Evolutionary conservation across 345 rosid genomes (phyloP), one percentile per base, ranked within the genome.

Genomic region (Brassica cretica): DNA sequence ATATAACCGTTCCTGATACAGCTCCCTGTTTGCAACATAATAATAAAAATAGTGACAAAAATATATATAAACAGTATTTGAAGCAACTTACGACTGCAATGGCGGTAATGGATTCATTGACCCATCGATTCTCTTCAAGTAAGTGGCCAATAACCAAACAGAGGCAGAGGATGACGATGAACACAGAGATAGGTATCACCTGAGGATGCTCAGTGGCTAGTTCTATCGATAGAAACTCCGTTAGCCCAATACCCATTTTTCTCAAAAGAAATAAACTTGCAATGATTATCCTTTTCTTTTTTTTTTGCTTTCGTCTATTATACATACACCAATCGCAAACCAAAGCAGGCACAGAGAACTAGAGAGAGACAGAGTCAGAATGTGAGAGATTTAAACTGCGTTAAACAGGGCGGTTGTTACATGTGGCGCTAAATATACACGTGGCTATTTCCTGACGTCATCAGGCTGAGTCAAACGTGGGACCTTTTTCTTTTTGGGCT

Each of bases 21-120:
- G 77, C 82, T 81, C 98, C 98, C 97, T 94, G 83, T 24, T 25
- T 30, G 2, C 62, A 69, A 29, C 32, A 56, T 0, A 66, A 11
- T 41, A 64, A 30, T 71, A 65, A 77, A 16, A 69, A 32, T 5
- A 70, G 46, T 14, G 15, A 53, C 29, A 27, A 61, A 27, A 30
- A 15, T 33, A 14, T 30, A 24, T 10, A 21, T 37, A 30, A 12
- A 29, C 9, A 16, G 10, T 56, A 56, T 56, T 19, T 58, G 25
- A 46, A 35, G 41, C 2, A 35, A 55, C 44, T 84, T 81, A 93
- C 98, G n/a, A 88, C 84, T 21, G 88, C 32, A 75, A 94, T 94
- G 88, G 97, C 96, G 37, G 92, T 88, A 71, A 90, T 89, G 84
- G 98, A 94, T 82, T 90, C 98, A 64, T 90, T 94, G 69, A 91